A percentile compares a stretch with the other conserved stretches of the same genome.
These are phyloP conservation scores for Pleurostoma richardsiae DNA, from an alignment of 2,329 filamentous ascomycete genomes.

Conservation along the genomic window DNA sequence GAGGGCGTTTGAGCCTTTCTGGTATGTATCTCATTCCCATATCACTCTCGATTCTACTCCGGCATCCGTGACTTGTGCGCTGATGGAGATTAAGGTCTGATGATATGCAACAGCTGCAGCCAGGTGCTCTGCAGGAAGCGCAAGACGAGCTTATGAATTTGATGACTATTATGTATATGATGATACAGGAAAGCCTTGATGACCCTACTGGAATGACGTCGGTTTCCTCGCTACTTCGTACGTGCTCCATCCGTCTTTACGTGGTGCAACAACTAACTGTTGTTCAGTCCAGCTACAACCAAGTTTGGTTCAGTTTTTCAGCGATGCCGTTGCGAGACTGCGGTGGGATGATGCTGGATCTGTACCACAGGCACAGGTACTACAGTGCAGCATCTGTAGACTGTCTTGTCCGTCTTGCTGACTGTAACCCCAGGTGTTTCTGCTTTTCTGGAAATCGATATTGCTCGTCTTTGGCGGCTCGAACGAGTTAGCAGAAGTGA, in stretches of 20 bases:
- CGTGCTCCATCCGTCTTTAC: slow-evolving; percentile 17
- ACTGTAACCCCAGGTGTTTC: slow-evolving; percentile 40
- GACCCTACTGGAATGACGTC: slow-evolving; percentile 42
- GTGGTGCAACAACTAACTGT: slow-evolving; percentile 12
- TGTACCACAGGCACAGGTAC: slow-evolving; percentile 54
- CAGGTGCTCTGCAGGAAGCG: slow-evolving; percentile 39
- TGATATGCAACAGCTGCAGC: slow-evolving; percentile 32
- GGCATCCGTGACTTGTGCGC: neutral
- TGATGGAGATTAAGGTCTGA: slow-evolving; percentile 33
- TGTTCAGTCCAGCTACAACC: slow-evolving; percentile 54
- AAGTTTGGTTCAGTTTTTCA: slow-evolving; percentile 65
- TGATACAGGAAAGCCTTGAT: slow-evolving; percentile 51
- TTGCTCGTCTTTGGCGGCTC: slow-evolving; percentile 81
- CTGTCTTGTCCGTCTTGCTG: too few species aligned
- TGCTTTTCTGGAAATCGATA: slow-evolving; percentile 89
- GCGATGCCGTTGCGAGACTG: slow-evolving; percentile 62
- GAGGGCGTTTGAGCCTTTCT: slow-evolving; percentile 45
- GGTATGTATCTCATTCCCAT: slow-evolving; percentile 26
- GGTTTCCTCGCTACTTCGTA: slow-evolving; percentile 45
- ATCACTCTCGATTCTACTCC: slow-evolving; percentile 8
- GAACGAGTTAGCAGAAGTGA: slow-evolving; percentile 66
- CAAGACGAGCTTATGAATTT: slow-evolving; percentile 58
- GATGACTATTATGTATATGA: slow-evolving; percentile 59
- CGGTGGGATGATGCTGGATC: slow-evolving; percentile 66
- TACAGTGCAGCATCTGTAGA: too few species aligned